These are phyloP conservation scores for Diversispora epigaea DNA, from an alignment of 192 early-diverging fungal genomes.

Conservation along the genomic window DNA sequence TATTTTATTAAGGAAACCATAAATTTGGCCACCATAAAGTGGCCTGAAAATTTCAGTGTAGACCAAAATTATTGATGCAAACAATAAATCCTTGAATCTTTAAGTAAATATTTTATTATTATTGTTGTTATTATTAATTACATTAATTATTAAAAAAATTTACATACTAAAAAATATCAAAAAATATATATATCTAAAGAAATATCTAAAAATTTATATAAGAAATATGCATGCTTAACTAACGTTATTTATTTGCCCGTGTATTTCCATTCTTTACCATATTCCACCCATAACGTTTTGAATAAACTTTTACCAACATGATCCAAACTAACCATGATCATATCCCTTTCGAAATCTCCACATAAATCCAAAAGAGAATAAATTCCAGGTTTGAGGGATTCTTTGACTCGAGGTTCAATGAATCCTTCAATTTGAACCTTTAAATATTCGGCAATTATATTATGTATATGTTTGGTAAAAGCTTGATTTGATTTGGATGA, in stretches of 20 bases:
- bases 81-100: too few relatives aligned
- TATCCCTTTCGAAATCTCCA: slow-evolving; percentile 60
- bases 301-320: slow-evolving; percentile 51
- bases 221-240: too few relatives aligned
- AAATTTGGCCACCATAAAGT: too few relatives aligned
- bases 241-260: slow-evolving; percentile 36
- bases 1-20: too few relatives aligned
- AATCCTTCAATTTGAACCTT: slow-evolving; percentile 55
- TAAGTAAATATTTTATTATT: too few relatives aligned
- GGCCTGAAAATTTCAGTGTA: too few relatives aligned
- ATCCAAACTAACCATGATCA: slow-evolving; percentile 64
- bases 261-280: slow-evolving; percentile 55
- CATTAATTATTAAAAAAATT: too few relatives aligned
- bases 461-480: slow-evolving; percentile 52
- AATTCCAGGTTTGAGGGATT: slow-evolving; percentile 51
- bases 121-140: too few relatives aligned
- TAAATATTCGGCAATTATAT: slow-evolving; percentile 56
- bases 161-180: too few relatives aligned
- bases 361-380: slow-evolving; percentile 68
- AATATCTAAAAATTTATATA: too few relatives aligned
- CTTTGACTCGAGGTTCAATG: slow-evolving; percentile 41
- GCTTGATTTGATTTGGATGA: slow-evolving; percentile 34
- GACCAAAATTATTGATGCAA: too few relatives aligned
- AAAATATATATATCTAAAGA: too few relatives aligned
- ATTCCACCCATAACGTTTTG: slow-evolving; percentile 51